These are phyloP conservation scores for Myriangium duriaei DNA, from an alignment of 2,329 filamentous ascomycete genomes.

Conservation along the genomic window DNA sequence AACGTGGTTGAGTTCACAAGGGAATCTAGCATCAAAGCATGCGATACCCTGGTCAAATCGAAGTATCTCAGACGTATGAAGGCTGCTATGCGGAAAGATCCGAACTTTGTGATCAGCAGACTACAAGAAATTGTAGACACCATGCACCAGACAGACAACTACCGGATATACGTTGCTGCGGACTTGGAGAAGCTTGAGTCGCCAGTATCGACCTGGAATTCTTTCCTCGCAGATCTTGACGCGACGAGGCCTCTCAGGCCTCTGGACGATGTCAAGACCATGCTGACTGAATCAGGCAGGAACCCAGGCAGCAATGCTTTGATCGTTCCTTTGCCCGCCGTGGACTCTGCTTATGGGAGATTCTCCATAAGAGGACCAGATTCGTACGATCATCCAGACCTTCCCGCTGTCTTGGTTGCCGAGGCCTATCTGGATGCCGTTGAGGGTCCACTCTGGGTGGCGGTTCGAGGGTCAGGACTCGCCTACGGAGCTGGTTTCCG, in stretches of 20 bases:
- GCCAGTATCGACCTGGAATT: conserved; percentile 69
- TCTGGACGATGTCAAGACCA: conserved; percentile 54
- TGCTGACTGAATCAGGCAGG: conserved; percentile 64
- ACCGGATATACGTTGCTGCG: conserved; percentile 73
- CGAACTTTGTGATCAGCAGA: conserved; percentile 57
- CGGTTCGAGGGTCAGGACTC: conserved; percentile 81
- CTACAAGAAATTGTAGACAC: conserved; percentile 64
- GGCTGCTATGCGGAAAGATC: conserved; percentile 64
- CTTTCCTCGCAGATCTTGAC: conserved; percentile 43
- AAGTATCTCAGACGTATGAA: conserved; percentile 78
- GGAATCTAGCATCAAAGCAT: conserved; percentile 63
- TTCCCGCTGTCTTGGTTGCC: conserved; percentile 79
- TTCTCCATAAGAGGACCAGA: conserved; percentile 62
- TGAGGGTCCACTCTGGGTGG: conserved; percentile 88
- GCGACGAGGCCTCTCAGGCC: conserved; percentile 47
- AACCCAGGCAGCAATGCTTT: conserved; percentile 64
- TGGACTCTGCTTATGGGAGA: conserved; percentile 83
- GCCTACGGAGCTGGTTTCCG: conserved; percentile 79
- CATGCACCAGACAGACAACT: conserved; percentile 73
- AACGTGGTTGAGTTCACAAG: conserved; percentile 69
- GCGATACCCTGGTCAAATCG: conserved; percentile 72
- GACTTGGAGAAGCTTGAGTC: conserved; percentile 62
- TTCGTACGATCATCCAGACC: conserved; percentile 60
- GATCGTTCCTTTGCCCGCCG: conserved; percentile 78
- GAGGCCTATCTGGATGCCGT: conserved; percentile 84